These are phyloP conservation scores for Erythrobasidium hasegawianum DNA, from an alignment of 1,284 basidiomycete genomes.

Conservation along the genomic window DNA sequence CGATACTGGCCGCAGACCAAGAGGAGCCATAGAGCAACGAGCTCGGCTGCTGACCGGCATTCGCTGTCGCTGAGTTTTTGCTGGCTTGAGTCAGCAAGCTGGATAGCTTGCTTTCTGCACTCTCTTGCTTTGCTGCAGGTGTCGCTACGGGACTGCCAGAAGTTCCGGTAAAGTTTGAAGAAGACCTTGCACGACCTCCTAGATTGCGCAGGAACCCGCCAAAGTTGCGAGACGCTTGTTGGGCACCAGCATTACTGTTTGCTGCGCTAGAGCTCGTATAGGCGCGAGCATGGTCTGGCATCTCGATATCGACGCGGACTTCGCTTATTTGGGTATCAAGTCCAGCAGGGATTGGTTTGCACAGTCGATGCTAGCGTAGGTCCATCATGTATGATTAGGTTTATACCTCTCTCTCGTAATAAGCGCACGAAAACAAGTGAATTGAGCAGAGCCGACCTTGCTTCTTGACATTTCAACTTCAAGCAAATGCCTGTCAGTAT, in stretches of 20 bases:
- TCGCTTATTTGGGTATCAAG: not conserved
- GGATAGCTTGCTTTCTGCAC: conserved; percentile 18
- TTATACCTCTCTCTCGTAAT: not conserved
- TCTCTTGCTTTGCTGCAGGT: conserved; percentile 26
- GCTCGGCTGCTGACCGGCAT: not conserved
- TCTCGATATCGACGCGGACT: not conserved
- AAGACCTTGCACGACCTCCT: not conserved
- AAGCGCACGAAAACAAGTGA: not conserved
- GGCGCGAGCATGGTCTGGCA: not conserved
- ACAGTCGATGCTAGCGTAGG: not conserved
- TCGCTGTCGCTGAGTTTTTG: not conserved
- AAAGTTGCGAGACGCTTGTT: not conserved
- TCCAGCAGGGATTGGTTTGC: not conserved
- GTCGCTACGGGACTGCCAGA: conserved; percentile 20
- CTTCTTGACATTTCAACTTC: not conserved
- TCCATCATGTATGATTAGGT: not conserved
- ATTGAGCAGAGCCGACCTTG: not conserved
- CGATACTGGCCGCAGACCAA: not conserved
- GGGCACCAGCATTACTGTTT: not conserved
- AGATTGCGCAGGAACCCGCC: conserved; percentile 1
- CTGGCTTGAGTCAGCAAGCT: conserved; percentile 23
- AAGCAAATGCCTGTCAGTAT: conserved; percentile 25
- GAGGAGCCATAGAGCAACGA: not conserved
- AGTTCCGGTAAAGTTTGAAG: not conserved
- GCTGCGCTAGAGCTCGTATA: not conserved